Conservation (phyloP, 1,139 yeast species). For the Hanseniaspora gamundiae region DNA sequence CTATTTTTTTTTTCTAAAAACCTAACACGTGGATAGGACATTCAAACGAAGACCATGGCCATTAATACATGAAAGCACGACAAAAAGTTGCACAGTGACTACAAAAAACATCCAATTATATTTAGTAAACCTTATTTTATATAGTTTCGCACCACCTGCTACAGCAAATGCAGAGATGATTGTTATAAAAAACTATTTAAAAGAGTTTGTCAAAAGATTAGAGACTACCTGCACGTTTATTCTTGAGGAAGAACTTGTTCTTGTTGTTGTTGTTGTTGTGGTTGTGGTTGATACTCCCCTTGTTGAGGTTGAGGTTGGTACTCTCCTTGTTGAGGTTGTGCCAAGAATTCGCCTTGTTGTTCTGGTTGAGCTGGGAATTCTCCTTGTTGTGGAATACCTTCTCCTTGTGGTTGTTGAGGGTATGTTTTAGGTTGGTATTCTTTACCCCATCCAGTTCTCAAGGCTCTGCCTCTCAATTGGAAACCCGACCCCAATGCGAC, state of each 20-base stretch:
- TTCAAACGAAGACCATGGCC: too few species aligned
- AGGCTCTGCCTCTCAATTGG: slow-evolving; percentile 61
- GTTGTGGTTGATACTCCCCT: slow-evolving; percentile 2
- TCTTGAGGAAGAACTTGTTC: slow-evolving; percentile 1
- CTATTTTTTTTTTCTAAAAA: too few species aligned
- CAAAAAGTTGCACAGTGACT: too few species aligned
- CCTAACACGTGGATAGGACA: too few species aligned
- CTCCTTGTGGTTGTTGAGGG: slow-evolving; percentile 3
- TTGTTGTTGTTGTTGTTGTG: not conserved
- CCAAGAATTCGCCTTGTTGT: not conserved
- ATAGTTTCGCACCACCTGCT: too few species aligned
- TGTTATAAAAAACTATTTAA: too few species aligned
- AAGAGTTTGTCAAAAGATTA: too few species aligned
- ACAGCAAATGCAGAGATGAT: too few species aligned
- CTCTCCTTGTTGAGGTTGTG: not conserved
- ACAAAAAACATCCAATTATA: too few species aligned
- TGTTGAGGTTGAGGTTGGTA: not conserved
- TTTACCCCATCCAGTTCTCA: slow-evolving; percentile 86
- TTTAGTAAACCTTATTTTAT: too few species aligned
- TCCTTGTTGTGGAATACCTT: slow-evolving; percentile 3
- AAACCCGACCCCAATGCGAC: slow-evolving; percentile 62
- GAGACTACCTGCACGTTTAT: not conserved
- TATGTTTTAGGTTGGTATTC: slow-evolving; percentile 21
- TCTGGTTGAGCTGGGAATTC: slow-evolving; percentile 1
- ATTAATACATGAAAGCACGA: too few species aligned